phyloP scores from a whole-genome alignment of 208 protist species.

The Trypanosoma cruzi region DNA sequence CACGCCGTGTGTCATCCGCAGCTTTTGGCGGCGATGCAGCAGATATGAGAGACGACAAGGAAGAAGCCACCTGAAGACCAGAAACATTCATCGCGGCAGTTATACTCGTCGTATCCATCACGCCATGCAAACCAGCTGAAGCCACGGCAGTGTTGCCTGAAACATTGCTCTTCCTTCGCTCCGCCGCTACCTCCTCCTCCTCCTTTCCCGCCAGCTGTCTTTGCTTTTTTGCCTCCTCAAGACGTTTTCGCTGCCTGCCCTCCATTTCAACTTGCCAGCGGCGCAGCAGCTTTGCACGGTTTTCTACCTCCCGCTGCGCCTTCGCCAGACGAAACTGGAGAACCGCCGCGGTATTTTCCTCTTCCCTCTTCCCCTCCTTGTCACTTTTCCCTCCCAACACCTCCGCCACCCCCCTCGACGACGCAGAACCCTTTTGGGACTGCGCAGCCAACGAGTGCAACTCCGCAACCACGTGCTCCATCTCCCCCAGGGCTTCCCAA shows the following conservation, averaged over 20 bases:
- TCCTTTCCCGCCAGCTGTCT: conserved; percentile 17
- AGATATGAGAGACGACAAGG: background rate
- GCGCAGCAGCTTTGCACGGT: conserved; percentile 34
- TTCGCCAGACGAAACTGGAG: conserved; percentile 43
- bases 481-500: conserved; percentile 43
- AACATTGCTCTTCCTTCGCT: background rate
- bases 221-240: conserved; percentile 31
- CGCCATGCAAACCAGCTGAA: background rate
- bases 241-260: conserved; percentile 32
- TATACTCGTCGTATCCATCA: too few species aligned
- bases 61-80: background rate
- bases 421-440: background rate
- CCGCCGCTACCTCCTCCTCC: background rate
- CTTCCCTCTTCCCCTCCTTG: background rate
- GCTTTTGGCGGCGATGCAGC: background rate
- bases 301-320: conserved; percentile 46
- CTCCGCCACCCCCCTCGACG: background rate
- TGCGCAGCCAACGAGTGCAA: conserved; percentile 20
- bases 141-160: background rate
- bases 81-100: background rate
- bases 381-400: background rate
- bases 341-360: conserved; percentile 15
- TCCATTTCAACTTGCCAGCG: conserved; percentile 47
- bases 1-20: background rate
- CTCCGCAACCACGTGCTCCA: conserved; percentile 23